Evolutionary conservation across 2,329 filamentous ascomycete species (phyloP).

Genomic region (Fusarium caatingaense): DNA sequence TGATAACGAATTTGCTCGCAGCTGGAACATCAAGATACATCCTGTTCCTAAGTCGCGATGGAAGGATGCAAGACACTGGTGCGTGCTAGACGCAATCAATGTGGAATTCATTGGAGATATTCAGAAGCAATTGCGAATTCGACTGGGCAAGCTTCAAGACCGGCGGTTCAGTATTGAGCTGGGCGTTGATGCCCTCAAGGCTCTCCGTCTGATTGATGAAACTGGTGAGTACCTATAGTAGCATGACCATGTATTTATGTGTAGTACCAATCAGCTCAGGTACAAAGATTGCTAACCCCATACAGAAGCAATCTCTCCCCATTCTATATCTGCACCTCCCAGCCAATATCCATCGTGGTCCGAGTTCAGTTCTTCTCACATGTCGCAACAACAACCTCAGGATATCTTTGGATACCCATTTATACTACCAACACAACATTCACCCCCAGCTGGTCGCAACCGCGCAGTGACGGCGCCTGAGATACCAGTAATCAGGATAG

Average conservation of each 20-base stretch:
- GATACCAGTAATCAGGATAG: constrained; percentile 26
- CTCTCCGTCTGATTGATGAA: constrained; percentile 24
- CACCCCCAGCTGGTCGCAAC: background rate
- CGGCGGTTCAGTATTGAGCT: constrained; percentile 20
- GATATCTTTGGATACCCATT: constrained; percentile 1
- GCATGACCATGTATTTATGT: background rate
- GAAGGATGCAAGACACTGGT: constrained; percentile 24
- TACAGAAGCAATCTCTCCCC: constrained; percentile 3
- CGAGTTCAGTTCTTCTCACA: background rate
- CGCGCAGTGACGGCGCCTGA: constrained; percentile 13
- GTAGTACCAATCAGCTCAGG: background rate
- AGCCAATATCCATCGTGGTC: constrained; percentile 22
- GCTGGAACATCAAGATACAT: constrained; percentile 9
- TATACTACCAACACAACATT: constrained; percentile 11
- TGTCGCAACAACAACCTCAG: constrained; percentile 11
- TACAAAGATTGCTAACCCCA: constrained; percentile 2
- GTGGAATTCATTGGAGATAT: constrained; percentile 36
- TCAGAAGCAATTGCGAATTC: constrained; percentile 14
- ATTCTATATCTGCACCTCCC: constrained; percentile 26
- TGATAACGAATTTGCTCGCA: constrained; percentile 29
- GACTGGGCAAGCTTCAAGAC: constrained; percentile 24
- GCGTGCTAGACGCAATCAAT: constrained; percentile 27
- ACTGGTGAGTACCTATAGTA: constrained; percentile 19
- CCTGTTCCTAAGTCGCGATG: constrained; percentile 23
- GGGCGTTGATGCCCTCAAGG: constrained; percentile 23